Conservation (phyloP, 23 red algal species). For the Gracilaria domingensis region DNA sequence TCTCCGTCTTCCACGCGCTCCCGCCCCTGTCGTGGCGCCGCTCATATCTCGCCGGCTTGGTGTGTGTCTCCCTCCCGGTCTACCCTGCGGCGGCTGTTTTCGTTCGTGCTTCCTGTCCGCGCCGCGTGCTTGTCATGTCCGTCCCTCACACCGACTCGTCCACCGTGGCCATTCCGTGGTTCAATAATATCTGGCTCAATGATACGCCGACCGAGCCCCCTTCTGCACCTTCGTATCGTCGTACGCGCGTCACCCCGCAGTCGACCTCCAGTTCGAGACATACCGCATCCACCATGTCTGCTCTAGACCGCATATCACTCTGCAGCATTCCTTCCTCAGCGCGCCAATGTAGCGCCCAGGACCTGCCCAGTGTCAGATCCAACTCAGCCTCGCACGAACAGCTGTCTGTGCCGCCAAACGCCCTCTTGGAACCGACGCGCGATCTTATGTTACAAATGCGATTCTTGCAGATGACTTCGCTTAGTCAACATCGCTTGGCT, state of each 20-base stretch:
- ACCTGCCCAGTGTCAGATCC: slow-evolving; percentile 2
- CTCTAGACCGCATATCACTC: slow-evolving; percentile 31
- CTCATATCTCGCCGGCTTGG: no score
- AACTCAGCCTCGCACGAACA: slow-evolving; percentile 19
- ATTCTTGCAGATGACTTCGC: slow-evolving; percentile 12
- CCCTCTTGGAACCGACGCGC: neutral
- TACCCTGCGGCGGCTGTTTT: no score
- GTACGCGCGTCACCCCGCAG: neutral
- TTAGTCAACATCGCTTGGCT: neutral
- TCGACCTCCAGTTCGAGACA: slow-evolving; percentile 26
- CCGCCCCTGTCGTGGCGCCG: no score
- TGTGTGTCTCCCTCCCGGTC: no score
- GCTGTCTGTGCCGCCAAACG: neutral
- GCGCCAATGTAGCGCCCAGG: slow-evolving; percentile 37
- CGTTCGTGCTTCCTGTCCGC: neutral
- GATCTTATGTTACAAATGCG: slow-evolving; percentile 24
- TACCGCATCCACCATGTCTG: slow-evolving; percentile 37
- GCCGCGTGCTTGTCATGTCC: slow-evolving; percentile 1
- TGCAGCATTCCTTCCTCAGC: slow-evolving; percentile 27
- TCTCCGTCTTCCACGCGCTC: neutral
- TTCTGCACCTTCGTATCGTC: neutral
- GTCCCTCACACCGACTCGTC: slow-evolving; percentile 17
- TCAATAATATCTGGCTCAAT: slow-evolving; percentile 52
- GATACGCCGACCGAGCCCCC: slow-evolving; percentile 2
- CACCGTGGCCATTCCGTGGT: slow-evolving; percentile 47